A percentile compares a stretch with the other conserved stretches of the same genome.
phyloP scores from a whole-genome alignment of 2,329 filamentous ascomycete genomes.

The Diaporthe australafricana region DNA sequence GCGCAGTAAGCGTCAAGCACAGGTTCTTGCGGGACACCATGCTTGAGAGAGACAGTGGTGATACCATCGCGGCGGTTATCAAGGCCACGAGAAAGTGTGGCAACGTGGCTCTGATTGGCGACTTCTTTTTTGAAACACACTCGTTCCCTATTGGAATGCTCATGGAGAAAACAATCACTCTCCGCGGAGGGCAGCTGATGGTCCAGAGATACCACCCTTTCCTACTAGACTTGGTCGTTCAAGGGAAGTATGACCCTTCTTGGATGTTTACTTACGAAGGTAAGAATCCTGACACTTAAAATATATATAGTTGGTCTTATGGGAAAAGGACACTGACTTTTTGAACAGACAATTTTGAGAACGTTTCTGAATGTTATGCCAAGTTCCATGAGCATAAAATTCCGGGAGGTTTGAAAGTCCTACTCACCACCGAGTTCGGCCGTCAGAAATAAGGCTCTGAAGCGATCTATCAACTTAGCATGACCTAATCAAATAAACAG shows the following conservation, averaged over 20 bases:
- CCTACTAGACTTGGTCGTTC: neutral
- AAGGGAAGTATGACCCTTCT: neutral
- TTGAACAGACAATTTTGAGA: slow-evolving; percentile 4
- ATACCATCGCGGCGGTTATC: neutral
- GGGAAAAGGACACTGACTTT: neutral
- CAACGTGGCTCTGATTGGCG: neutral
- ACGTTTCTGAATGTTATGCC: neutral
- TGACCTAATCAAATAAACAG: neutral
- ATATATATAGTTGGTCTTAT: neutral
- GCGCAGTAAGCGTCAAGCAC: neutral
- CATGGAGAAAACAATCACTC: neutral
- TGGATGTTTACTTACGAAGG: slow-evolving; percentile 4
- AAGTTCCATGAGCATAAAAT: slow-evolving; percentile 8
- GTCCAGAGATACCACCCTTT: neutral
- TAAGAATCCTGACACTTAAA: neutral
- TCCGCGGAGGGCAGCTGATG: slow-evolving; percentile 1
- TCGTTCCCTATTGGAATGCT: neutral
- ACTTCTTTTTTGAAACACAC: slow-evolving; percentile 1
- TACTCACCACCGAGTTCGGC: neutral
- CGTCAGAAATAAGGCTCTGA: neutral
- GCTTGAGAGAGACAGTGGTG: neutral
- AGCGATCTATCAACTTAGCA: no score
- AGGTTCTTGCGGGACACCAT: neutral
- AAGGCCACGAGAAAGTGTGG: neutral
- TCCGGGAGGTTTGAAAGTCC: neutral